phyloP scores from a whole-genome alignment of 768 basidiomycete genomes.

The Pisolithus microcarpus region DNA sequence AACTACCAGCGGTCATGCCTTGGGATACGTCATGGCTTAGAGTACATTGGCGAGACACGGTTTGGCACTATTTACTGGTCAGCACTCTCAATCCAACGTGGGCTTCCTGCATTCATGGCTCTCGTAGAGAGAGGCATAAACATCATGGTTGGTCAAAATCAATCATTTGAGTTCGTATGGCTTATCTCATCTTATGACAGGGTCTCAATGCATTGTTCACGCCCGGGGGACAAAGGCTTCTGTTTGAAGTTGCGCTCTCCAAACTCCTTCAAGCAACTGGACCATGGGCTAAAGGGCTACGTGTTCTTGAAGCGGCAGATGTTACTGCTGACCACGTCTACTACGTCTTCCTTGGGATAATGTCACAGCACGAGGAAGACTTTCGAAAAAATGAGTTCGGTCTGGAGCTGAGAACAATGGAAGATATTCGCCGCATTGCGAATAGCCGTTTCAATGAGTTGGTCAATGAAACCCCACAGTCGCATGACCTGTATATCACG shows the following conservation, averaged over 20 bases:
- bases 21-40: slow-evolving; percentile 6
- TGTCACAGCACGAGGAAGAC: slow-evolving; percentile 5
- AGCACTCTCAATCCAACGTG: slow-evolving; percentile 5
- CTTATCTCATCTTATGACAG: too few species aligned
- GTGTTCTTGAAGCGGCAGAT: slow-evolving; percentile 18
- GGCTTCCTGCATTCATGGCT: slow-evolving; percentile 12
- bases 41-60: slow-evolving; percentile 16
- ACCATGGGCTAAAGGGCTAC: slow-evolving; percentile 16
- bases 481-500: slow-evolving; percentile 13
- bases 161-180: too few species aligned
- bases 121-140: slow-evolving; percentile 1
- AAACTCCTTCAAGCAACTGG: slow-evolving; percentile 6
- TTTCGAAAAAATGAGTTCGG: slow-evolving; percentile 4
- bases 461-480: slow-evolving; percentile 8
- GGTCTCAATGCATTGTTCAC: slow-evolving; percentile 1
- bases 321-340: slow-evolving; percentile 19
- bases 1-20: background rate
- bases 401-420: background rate
- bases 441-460: slow-evolving; percentile 17
- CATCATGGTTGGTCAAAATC: slow-evolving; percentile 1
- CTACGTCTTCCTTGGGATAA: slow-evolving; percentile 20
- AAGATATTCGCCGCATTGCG: slow-evolving; percentile 7
- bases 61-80: slow-evolving; percentile 18
- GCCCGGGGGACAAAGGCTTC: background rate
- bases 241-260: slow-evolving; percentile 4